Base-by-base conservation (phyloP, 805 yeast species). In the Saccharomycopsis synnaedendra region DNA sequence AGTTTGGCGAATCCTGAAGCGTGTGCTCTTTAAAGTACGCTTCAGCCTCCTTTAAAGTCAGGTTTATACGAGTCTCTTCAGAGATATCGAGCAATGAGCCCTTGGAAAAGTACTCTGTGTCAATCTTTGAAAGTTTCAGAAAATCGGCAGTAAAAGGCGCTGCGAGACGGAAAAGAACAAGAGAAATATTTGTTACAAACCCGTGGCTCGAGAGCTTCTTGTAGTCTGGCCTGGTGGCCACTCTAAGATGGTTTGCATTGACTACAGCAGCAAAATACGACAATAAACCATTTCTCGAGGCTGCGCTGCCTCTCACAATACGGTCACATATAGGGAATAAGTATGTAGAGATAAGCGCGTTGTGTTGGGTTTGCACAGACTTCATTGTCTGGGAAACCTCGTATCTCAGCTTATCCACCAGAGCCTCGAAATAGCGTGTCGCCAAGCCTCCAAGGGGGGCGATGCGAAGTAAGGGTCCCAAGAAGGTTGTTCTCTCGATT, bases 181-280 rank as follows among this genome's bases (percentile, higher is more conserved):
- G 60, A 0, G 88, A 69, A 11, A 87, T 71, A 63, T 90, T 90
- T 46, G 80, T 69, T 84, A 88, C 83, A 52, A 93, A 74, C 1
- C 87, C 87, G 66, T 90, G 87, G 5, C 85, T 71, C 1, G 95
- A 80, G 44, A 85, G 66, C 48, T 77, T 74, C 10, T 70, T 67
- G 8, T 76, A 74, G 56, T 82, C 80, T 3, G 89, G 82, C 60
- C 85, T 95, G 54, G 82, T 79, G 45, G 96, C 96, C 56, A 86
- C 75, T 65, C 97, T 78, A 55, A 86, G 72, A 63, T 88, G 97
- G 60, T 89, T 88, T 44, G 75, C 71, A 57, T 90, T 85, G n/a
- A 86, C 74, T 39, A 87, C 71, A 31, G 72, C 72, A 1, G 85
- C 82, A 63, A 89, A 78, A 70, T 81, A 88, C 43, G 70, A 64